Evolutionary conservation across 139 green algal genomes (phyloP).

Genomic region (Chlamydomonas incerta): DNA sequence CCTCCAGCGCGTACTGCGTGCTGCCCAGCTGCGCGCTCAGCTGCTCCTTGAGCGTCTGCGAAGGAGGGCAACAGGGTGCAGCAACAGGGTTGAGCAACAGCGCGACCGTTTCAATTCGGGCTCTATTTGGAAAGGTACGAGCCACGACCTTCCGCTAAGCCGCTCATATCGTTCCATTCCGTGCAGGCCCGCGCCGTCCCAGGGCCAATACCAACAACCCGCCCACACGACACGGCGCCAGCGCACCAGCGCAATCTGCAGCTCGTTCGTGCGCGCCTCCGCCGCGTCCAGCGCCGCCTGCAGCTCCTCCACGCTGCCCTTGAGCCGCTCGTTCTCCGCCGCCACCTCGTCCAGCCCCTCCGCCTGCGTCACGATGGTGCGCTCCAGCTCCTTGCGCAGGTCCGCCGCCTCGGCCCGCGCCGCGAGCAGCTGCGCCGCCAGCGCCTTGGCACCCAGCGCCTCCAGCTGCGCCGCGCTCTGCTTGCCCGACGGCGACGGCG

Average conservation of each 20-base stretch:
- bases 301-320: neutral
- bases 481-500: neutral
- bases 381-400: conserved; percentile 32
- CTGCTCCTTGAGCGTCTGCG: conserved; percentile 34
- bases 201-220: too few relatives aligned
- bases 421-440: conserved; percentile 16
- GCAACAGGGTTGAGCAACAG: too few relatives aligned
- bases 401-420: neutral
- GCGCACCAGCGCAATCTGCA: conserved; percentile 14
- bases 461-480: conserved; percentile 10
- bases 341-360: neutral
- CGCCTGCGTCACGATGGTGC: conserved; percentile 3
- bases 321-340: neutral
- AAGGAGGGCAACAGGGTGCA: too few relatives aligned
- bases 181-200: too few relatives aligned
- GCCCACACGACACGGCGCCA: too few relatives aligned
- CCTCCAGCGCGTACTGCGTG: conserved; percentile 33
- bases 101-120: too few relatives aligned
- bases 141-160: too few relatives aligned
- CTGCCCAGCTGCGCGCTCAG: conserved; percentile 7
- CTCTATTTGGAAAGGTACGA: too few relatives aligned
- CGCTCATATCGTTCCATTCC: too few relatives aligned
- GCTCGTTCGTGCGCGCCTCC: neutral
- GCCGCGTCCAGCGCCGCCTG: neutral
- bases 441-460: conserved; percentile 15